Evolutionary conservation across 306 rosid genomes (phyloP), one percentile per base, ranked within the genome.

Genomic region (Quercus wislizeni): DNA sequence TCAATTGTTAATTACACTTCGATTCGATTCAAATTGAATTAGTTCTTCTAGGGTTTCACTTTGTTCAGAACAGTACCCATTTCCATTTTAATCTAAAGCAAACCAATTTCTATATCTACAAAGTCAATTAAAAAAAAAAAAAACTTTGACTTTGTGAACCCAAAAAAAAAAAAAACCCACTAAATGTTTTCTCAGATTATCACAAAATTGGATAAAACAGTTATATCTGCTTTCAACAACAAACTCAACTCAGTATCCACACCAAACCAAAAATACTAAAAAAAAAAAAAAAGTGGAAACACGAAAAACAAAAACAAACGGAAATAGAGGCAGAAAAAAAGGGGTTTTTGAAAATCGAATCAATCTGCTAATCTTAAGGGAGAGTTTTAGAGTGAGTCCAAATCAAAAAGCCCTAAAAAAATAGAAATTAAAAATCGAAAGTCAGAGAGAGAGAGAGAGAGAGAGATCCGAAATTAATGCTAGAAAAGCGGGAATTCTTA

Each of bases 361-460:
- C 79, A 78, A 84, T 76, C 79, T 83, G 87, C 83, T 75, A 75
- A 58, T 54, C 67, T 78, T 79, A 35, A 58, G 86, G 89, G 74
- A 35, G 55, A 41, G 46, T 41, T 78, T 55, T 4, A 33, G 82
- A 81, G 83, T 57, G 61, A 85, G 85, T 75, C 86, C 57, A 69
- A 69, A 83, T 77, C 23, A 46, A 73, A 76, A 59, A 55, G 74
- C 82, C 88, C 59, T 77, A 84, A 86, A 61, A 33, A 31, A 56
- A 20, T 46, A 46, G 15, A 12, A 49, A 49, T 28, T 30, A 30
- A 5, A 64, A 64, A 64, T 25, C 62, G 25, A 9, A 74, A 64
- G 80, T 85, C 81, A 84, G 74, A 78, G 68, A 84, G 78, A 75
- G 68, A 41, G 85, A 82, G 74, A 84, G 74, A 78, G 68, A 84